Evolutionary conservation across 352 stramenopile genomes (phyloP).

Genomic region (Pythium rishiriense): DNA sequence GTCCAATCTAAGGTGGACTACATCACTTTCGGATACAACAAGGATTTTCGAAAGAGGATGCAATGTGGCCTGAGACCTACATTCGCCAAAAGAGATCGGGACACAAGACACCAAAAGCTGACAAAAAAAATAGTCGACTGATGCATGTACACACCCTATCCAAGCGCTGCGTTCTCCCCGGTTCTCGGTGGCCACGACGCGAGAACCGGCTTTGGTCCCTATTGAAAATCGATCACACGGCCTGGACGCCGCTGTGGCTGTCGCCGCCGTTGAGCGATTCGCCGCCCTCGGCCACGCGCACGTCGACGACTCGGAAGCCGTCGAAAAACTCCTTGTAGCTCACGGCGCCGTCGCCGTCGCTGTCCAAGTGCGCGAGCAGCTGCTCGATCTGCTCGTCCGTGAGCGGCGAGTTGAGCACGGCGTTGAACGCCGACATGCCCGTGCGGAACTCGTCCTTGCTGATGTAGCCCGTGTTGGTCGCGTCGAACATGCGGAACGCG

Average conservation of each 20-base stretch:
- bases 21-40: too few species aligned
- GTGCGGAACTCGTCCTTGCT: slow-evolving; percentile 84
- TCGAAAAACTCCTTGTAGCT: slow-evolving; percentile 95
- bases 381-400: slow-evolving; percentile 92
- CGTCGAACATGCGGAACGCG: slow-evolving; percentile 92
- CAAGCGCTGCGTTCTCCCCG: too few species aligned
- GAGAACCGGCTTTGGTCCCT: background rate
- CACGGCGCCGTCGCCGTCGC: slow-evolving; percentile 89
- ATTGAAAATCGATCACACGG: background rate
- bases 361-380: slow-evolving; percentile 86
- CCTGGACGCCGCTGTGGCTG: background rate
- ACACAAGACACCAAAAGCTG: too few species aligned
- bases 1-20: too few species aligned
- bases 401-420: slow-evolving; percentile 88
- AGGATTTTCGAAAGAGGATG: too few species aligned
- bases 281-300: slow-evolving; percentile 39
- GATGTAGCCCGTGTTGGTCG: slow-evolving; percentile 79
- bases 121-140: too few species aligned
- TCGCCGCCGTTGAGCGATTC: slow-evolving; percentile 12
- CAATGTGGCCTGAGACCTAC: too few species aligned
- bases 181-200: too few species aligned
- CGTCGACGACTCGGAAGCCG: slow-evolving; percentile 87
- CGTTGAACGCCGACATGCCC: slow-evolving; percentile 87
- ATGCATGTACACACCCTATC: too few species aligned
- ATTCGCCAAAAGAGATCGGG: too few species aligned